A percentile compares a stretch with the other conserved stretches of the same genome.
Conservation (phyloP, 495 filamentous ascomycete genomes). For the Delitschia confertaspora region DNA sequence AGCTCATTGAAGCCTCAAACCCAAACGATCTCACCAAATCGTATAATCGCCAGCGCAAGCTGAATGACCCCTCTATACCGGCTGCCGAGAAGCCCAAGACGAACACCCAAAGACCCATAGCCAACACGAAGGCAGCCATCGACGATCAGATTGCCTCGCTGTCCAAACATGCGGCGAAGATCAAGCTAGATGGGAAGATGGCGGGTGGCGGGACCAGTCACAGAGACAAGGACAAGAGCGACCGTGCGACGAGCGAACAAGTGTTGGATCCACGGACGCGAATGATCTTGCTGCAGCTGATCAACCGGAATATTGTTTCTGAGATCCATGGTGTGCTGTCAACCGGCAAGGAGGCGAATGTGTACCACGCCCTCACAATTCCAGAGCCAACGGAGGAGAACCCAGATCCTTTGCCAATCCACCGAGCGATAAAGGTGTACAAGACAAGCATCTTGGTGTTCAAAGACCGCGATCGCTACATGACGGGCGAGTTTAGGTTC, state of each 20-base stretch:
- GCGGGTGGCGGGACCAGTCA: constrained; percentile 41
- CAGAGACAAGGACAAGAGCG: constrained; percentile 63
- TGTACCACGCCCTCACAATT: constrained; percentile 68
- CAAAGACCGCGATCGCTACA: constrained; percentile 93
- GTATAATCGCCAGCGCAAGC: constrained; percentile 75
- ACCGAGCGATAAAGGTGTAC: constrained; percentile 94
- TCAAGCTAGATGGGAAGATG: constrained; percentile 64
- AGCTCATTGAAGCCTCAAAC: constrained; percentile 47
- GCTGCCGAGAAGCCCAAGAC: constrained; percentile 54
- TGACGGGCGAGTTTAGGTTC: constrained; percentile 84
- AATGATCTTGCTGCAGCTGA: constrained; percentile 91
- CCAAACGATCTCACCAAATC: constrained; percentile 70
- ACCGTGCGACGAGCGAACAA: constrained; percentile 87
- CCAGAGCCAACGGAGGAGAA: constrained; percentile 37
- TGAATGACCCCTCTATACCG: constrained; percentile 50
- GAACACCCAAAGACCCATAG: constrained; percentile 74
- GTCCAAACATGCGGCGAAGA: constrained; percentile 79
- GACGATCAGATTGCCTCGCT: constrained; percentile 83
- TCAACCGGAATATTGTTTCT: constrained; percentile 72
- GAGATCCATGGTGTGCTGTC: constrained; percentile 87
- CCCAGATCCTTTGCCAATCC: constrained; percentile 39
- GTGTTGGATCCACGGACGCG: constrained; percentile 88
- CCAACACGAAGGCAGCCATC: constrained; percentile 66
- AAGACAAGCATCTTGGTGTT: constrained; percentile 94
- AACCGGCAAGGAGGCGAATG: constrained; percentile 96